These are phyloP conservation scores for Teratosphaeria epicoccoides DNA, from an alignment of 2,329 filamentous ascomycete genomes.

Conservation along the genomic window DNA sequence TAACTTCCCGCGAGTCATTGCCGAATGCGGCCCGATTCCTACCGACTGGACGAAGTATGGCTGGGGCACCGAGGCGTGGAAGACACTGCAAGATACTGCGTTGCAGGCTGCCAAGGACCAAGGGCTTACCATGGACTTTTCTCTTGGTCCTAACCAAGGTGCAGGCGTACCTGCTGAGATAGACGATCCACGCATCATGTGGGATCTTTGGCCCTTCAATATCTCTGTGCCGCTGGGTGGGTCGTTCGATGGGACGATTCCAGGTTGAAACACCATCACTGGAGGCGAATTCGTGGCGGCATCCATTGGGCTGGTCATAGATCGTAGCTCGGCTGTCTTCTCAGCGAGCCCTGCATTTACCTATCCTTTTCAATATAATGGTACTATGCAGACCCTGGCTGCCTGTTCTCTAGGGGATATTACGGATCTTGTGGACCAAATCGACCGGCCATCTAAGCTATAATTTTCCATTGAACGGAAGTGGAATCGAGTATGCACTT, in stretches of 20 bases:
- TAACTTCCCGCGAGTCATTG: slow-evolving; percentile 9
- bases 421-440: slow-evolving; percentile 15
- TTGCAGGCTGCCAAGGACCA: slow-evolving; percentile 27
- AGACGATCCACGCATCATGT: slow-evolving; percentile 26
- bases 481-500: slow-evolving; percentile 15
- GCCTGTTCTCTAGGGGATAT: slow-evolving; percentile 19
- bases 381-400: slow-evolving; percentile 16
- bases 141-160: slow-evolving; percentile 39
- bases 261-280: neutral
- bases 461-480: slow-evolving; percentile 12
- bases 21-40: neutral
- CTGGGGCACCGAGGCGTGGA: slow-evolving; percentile 3
- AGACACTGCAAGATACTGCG: neutral
- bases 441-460: slow-evolving; percentile 13
- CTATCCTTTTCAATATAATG: slow-evolving; percentile 5
- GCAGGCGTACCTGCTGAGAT: slow-evolving; percentile 34
- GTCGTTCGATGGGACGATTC: neutral
- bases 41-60: slow-evolving; percentile 2
- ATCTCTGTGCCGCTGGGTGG: neutral
- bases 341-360: neutral
- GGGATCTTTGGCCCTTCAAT: slow-evolving; percentile 19
- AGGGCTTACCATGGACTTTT: slow-evolving; percentile 36
- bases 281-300: slow-evolving; percentile 21
- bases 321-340: slow-evolving; percentile 3
- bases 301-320: slow-evolving; percentile 10